Conservation (phyloP, 331 rosid genomes). For the Phaseolus coccineus region DNA sequence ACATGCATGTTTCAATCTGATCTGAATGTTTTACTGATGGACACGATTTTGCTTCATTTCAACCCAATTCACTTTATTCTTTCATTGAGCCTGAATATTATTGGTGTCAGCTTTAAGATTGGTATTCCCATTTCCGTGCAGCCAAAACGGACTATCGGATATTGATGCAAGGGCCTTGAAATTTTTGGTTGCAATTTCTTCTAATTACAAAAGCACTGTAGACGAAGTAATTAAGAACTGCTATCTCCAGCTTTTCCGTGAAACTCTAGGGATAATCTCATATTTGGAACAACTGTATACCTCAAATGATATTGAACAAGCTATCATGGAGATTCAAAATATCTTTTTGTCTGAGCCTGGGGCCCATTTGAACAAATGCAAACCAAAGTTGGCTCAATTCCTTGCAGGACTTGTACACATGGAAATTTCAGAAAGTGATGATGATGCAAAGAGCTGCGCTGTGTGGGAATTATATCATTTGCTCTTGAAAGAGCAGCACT, state of each 20-base stretch:
- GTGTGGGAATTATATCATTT: conserved; percentile 73
- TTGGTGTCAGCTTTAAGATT: conserved; percentile 23
- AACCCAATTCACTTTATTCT: conserved; percentile 14
- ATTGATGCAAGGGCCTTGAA: conserved; percentile 67
- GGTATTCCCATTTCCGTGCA: conserved; percentile 51
- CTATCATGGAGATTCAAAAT: conserved; percentile 66
- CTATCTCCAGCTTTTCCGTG: conserved; percentile 68
- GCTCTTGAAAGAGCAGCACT: conserved; percentile 80
- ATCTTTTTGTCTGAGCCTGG: conserved; percentile 72
- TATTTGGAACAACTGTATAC: conserved; percentile 61
- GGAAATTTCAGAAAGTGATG: conserved; percentile 65
- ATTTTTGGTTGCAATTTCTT: conserved; percentile 63
- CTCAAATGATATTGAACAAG: conserved; percentile 67
- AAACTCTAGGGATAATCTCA: conserved; percentile 71
- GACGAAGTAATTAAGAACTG: conserved; percentile 64
- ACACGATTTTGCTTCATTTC: conserved; percentile 19
- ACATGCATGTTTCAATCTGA: conserved; percentile 36
- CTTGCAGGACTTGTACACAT: conserved; percentile 69
- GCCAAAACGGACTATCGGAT: conserved; percentile 58
- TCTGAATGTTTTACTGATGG: conserved; percentile 12
- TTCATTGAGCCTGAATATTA: conserved; percentile 29
- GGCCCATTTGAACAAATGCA: conserved; percentile 67
- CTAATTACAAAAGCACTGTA: conserved; percentile 57
- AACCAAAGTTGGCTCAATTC: conserved; percentile 83
- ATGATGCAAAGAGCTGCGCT: conserved; percentile 63